Percentiles rank a stretch among this genome's conserved stretches.
These are phyloP conservation scores for Ceratobasidium theobromae DNA, from an alignment of 1,284 basidiomycete species.

Conservation along the genomic window DNA sequence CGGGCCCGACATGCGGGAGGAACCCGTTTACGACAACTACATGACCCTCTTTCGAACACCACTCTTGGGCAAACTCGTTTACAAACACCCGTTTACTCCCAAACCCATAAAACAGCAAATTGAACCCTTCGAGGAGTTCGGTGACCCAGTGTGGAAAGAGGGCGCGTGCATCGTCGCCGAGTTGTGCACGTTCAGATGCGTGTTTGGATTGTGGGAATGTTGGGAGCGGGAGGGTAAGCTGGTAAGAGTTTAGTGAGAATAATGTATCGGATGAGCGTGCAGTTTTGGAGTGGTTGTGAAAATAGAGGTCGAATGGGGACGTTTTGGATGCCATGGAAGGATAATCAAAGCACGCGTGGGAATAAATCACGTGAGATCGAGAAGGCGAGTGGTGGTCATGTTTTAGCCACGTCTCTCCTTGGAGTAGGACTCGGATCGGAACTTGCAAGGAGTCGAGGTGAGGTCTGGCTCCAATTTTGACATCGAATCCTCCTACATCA, in stretches of 20 bases:
- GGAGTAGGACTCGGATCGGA: too few species aligned
- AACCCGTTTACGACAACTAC: constrained; percentile 81
- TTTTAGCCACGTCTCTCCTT: too few species aligned
- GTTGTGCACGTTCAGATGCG: constrained; percentile 40
- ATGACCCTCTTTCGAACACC: constrained; percentile 61
- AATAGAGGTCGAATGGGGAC: constrained; percentile 75
- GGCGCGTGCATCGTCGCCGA: constrained; percentile 39
- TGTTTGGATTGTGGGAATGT: constrained; percentile 49
- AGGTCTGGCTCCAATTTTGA: too few species aligned
- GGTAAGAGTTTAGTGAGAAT: constrained; percentile 70
- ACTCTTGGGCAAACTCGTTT: constrained; percentile 66
- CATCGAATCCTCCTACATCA: too few species aligned
- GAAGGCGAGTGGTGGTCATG: not conserved
- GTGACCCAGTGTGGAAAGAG: constrained; percentile 65
- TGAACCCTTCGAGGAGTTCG: constrained; percentile 81
- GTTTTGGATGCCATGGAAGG: constrained; percentile 25
- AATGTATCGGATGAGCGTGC: constrained; percentile 72
- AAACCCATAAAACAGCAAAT: constrained; percentile 80
- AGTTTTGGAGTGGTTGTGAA: constrained; percentile 63
- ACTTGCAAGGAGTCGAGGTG: too few species aligned
- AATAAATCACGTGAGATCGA: not conserved
- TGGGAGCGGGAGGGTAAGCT: constrained; percentile 64
- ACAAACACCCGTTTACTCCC: constrained; percentile 79
- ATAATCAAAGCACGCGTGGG: not conserved
- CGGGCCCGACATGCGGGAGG: constrained; percentile 67